These are phyloP conservation scores for Haplosporangium sp. DNA, from an alignment of 371 early-diverging fungal genomes.

Conservation along the genomic window DNA sequence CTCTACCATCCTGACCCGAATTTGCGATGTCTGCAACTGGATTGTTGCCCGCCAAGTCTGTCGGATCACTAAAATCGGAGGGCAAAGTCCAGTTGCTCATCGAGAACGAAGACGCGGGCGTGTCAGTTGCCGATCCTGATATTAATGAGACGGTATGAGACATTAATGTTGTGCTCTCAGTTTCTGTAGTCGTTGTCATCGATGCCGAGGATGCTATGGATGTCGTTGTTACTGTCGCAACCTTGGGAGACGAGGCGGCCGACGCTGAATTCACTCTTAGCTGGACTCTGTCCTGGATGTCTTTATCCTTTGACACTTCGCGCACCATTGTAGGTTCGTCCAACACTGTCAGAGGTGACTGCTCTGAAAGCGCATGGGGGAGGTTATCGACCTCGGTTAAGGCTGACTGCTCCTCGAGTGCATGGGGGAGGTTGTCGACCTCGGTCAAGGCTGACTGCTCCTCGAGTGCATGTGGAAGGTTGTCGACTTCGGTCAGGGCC, in stretches of 20 bases:
- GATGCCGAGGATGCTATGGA: background rate
- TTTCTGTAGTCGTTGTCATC: background rate
- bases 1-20: background rate
- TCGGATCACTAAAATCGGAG: slow-evolving; percentile 15
- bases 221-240: background rate
- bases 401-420: slow-evolving; percentile 32
- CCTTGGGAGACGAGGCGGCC: background rate
- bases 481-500: slow-evolving; percentile 20
- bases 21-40: background rate
- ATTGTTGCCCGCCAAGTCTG: background rate
- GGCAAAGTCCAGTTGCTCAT: slow-evolving; percentile 52
- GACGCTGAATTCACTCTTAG: background rate
- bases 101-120: slow-evolving; percentile 26
- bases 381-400: slow-evolving; percentile 35
- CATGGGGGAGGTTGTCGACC: slow-evolving; percentile 21
- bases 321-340: slow-evolving; percentile 2
- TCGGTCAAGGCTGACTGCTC: slow-evolving; percentile 32
- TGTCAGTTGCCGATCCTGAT: background rate
- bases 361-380: slow-evolving; percentile 31
- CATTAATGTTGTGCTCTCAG: background rate
- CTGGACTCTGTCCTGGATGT: background rate
- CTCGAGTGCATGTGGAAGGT: slow-evolving; percentile 21
- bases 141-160: slow-evolving; percentile 5
- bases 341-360: slow-evolving; percentile 31
- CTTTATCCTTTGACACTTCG: background rate